Conservation (phyloP, 2,329 filamentous ascomycete species). For the Penicillium frequentans region DNA sequence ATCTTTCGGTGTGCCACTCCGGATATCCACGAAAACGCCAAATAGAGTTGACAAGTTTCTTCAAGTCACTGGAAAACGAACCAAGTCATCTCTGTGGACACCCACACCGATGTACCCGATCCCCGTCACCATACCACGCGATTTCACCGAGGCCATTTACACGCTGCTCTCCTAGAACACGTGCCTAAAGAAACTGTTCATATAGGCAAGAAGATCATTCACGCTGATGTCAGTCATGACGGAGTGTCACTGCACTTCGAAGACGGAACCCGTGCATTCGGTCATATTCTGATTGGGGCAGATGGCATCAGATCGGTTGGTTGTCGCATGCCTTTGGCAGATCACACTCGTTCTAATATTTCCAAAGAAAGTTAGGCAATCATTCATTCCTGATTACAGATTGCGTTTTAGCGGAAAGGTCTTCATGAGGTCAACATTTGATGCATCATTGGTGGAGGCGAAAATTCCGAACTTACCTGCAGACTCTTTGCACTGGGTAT, state of each 20-base stretch:
- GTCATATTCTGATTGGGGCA: conserved; percentile 53
- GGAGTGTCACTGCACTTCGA: conserved; percentile 44
- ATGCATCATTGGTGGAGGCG: conserved; percentile 35
- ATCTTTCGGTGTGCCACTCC: conserved; percentile 41
- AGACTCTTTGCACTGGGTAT: conserved; percentile 46
- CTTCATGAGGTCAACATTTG: conserved; percentile 48
- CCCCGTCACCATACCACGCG: conserved; percentile 45
- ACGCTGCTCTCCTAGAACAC: conserved; percentile 49
- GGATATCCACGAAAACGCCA: neutral
- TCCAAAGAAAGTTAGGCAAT: conserved; percentile 27
- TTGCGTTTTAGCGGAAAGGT: conserved; percentile 48
- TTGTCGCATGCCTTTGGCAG: conserved; percentile 14
- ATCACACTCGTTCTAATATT: conserved; percentile 1
- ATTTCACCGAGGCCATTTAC: conserved; percentile 52
- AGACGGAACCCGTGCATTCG: conserved; percentile 47
- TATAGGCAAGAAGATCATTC: conserved; percentile 44
- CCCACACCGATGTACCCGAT: conserved; percentile 28
- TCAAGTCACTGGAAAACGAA: conserved; percentile 45
- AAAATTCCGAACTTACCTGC: conserved; percentile 40
- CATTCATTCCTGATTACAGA: conserved; percentile 45
- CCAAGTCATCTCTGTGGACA: conserved; percentile 48
- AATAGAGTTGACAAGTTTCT: neutral
- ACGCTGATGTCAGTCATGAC: conserved; percentile 33
- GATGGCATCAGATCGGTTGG: conserved; percentile 56
- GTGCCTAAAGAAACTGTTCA: conserved; percentile 45